Evolutionary conservation across 805 yeast genomes (phyloP).

Genomic region (Ogataea paraovalis): DNA sequence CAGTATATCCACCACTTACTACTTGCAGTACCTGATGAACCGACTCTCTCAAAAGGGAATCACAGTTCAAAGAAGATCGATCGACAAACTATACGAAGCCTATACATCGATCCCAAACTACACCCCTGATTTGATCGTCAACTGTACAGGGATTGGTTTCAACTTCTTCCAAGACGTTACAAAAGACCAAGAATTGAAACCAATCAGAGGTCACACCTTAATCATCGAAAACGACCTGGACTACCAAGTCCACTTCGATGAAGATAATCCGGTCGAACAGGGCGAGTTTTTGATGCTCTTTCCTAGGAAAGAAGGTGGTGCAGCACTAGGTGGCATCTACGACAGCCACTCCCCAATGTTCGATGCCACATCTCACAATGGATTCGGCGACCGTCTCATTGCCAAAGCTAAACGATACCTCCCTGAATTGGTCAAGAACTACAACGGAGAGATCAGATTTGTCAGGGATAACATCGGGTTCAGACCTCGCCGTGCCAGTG

Average conservation of each 20-base stretch:
- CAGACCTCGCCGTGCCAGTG: slow-evolving; percentile 61
- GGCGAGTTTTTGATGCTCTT: slow-evolving; percentile 54
- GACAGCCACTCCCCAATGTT: slow-evolving; percentile 18
- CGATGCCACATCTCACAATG: slow-evolving; percentile 35
- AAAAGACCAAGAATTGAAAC: slow-evolving; percentile 41
- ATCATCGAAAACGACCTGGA: slow-evolving; percentile 44
- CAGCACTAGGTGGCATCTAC: slow-evolving; percentile 55
- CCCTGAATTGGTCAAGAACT: slow-evolving; percentile 42
- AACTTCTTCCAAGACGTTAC: slow-evolving; percentile 40
- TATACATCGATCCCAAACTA: slow-evolving; percentile 16
- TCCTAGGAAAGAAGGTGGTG: slow-evolving; percentile 69
- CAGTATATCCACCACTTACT: slow-evolving; percentile 55
- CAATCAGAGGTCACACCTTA: slow-evolving; percentile 59
- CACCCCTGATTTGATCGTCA: slow-evolving; percentile 45
- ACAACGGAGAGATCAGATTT: slow-evolving; percentile 37
- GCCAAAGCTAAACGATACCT: slow-evolving; percentile 40
- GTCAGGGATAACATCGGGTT: slow-evolving; percentile 58
- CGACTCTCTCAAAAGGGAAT: slow-evolving; percentile 45
- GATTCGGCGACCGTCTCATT: slow-evolving; percentile 45
- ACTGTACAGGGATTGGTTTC: slow-evolving; percentile 53
- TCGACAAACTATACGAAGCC: slow-evolving; percentile 44
- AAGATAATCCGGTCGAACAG: slow-evolving; percentile 26
- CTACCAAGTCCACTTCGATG: slow-evolving; percentile 34
- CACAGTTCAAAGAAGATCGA: slow-evolving; percentile 36
- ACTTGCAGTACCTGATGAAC: slow-evolving; percentile 48